phyloP scores from a whole-genome alignment of 208 protist genomes.

The Trypanosoma platydactyli region DNA sequence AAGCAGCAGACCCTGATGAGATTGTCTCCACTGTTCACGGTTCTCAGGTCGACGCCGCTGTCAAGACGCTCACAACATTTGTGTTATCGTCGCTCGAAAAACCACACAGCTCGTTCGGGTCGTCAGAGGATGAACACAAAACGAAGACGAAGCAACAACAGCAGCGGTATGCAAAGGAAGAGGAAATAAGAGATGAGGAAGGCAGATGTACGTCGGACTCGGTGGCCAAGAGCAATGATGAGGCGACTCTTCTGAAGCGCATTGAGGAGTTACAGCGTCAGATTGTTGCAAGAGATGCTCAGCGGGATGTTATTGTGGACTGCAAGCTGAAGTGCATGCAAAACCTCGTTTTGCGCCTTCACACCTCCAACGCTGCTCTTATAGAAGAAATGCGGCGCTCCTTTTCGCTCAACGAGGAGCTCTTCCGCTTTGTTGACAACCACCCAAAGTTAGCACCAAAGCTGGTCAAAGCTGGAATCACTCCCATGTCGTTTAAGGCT shows the following conservation, averaged over 20 bases:
- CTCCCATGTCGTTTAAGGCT: constrained; percentile 42
- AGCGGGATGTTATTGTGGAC: constrained; percentile 82
- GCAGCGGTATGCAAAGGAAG: constrained; percentile 13
- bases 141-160: neutral
- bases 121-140: neutral
- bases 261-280: constrained; percentile 48
- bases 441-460: constrained; percentile 53
- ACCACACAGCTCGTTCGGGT: constrained; percentile 5
- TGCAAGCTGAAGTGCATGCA: constrained; percentile 88
- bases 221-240: neutral
- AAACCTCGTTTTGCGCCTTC: constrained; percentile 62
- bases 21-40: constrained; percentile 26
- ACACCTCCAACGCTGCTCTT: constrained; percentile 53
- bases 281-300: constrained; percentile 49
- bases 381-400: constrained; percentile 45
- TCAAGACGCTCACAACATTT: constrained; percentile 46
- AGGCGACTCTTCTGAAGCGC: constrained; percentile 32
- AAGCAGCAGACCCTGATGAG: constrained; percentile 28
- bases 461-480: constrained; percentile 45
- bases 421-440: constrained; percentile 57
- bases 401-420: constrained; percentile 53
- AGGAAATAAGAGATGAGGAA: neutral
- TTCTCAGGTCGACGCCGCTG: constrained; percentile 43
- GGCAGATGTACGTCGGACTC: neutral
- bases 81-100: constrained; percentile 24